Conservation (phyloP, 202 grass and related monocot genomes). For the Cymbopogon flexuosus region DNA sequence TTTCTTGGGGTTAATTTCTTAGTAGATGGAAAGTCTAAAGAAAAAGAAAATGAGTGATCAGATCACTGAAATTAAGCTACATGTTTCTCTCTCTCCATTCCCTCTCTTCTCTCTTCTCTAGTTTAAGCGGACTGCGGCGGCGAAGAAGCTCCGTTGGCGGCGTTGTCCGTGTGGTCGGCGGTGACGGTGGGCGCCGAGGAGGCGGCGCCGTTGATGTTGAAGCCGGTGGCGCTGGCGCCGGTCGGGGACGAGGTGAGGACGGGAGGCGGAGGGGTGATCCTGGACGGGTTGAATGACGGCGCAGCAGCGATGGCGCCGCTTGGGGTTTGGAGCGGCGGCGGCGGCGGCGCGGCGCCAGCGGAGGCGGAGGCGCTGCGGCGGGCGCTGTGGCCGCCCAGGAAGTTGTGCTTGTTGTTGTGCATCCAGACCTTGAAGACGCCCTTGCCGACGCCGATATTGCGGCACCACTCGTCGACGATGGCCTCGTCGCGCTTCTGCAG, state of each 20-base stretch:
- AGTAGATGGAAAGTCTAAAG: slow-evolving; percentile 14
- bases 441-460: slow-evolving; percentile 87
- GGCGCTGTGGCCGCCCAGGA: slow-evolving; percentile 56
- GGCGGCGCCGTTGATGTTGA: slow-evolving; percentile 51
- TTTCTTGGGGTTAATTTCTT: slow-evolving; percentile 60
- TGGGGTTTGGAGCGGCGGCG: background rate
- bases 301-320: background rate
- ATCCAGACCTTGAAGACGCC: slow-evolving; percentile 99
- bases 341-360: background rate
- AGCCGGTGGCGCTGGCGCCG: background rate
- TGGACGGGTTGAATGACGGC: slow-evolving; percentile 25
- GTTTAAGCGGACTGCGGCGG: slow-evolving; percentile 47
- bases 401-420: slow-evolving; percentile 99
- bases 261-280: slow-evolving; percentile 9
- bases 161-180: slow-evolving; percentile 22
- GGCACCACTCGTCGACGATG: slow-evolving; percentile 91
- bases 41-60: slow-evolving; percentile 33
- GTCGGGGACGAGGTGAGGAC: slow-evolving; percentile 33
- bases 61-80: slow-evolving; percentile 46
- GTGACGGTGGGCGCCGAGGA: background rate
- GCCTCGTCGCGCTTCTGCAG: slow-evolving; percentile 90
- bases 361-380: slow-evolving; percentile 20
- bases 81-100: background rate
- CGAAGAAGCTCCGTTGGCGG: slow-evolving; percentile 23
- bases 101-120: background rate